Percentiles rank a stretch among this genome's conserved stretches.
Conservation (phyloP, 805 yeast genomes). For the Pichia ethanolica region DNA sequence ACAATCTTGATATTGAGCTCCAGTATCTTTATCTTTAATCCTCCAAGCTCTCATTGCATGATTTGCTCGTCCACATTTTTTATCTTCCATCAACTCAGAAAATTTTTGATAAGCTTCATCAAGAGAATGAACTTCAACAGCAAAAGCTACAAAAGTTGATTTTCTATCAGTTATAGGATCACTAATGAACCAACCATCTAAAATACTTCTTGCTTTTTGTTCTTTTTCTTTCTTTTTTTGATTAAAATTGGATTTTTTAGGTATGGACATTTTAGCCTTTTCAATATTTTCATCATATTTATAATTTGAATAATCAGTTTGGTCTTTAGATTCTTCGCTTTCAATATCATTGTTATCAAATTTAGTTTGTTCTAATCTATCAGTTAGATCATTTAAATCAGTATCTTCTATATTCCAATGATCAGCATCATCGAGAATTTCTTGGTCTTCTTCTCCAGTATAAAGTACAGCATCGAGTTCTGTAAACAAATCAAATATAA, state of each 20-base stretch:
- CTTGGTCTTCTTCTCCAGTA: slow-evolving; percentile 27
- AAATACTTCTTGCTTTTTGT: slow-evolving; percentile 31
- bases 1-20: slow-evolving; percentile 66
- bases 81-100: slow-evolving; percentile 49
- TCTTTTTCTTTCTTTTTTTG: slow-evolving; percentile 1
- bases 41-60: slow-evolving; percentile 91
- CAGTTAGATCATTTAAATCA: slow-evolving; percentile 1
- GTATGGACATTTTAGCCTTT: slow-evolving; percentile 16
- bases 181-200: slow-evolving; percentile 70
- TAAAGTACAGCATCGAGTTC: slow-evolving; percentile 54
- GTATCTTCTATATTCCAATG: slow-evolving; percentile 18
- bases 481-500: slow-evolving; percentile 68
- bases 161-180: slow-evolving; percentile 78
- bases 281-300: slow-evolving; percentile 24
- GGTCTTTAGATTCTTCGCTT: slow-evolving; percentile 1
- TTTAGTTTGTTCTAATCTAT: not conserved
- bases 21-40: slow-evolving; percentile 44
- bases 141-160: slow-evolving; percentile 78
- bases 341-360: not conserved
- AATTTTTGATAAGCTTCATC: slow-evolving; percentile 56
- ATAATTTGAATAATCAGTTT: slow-evolving; percentile 10
- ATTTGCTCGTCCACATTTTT: slow-evolving; percentile 55
- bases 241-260: not conserved
- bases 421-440: slow-evolving; percentile 16
- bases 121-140: slow-evolving; percentile 53